Evolutionary conservation across 2,329 filamentous ascomycete species (phyloP).

Genomic region (Hypoxylon sp.): DNA sequence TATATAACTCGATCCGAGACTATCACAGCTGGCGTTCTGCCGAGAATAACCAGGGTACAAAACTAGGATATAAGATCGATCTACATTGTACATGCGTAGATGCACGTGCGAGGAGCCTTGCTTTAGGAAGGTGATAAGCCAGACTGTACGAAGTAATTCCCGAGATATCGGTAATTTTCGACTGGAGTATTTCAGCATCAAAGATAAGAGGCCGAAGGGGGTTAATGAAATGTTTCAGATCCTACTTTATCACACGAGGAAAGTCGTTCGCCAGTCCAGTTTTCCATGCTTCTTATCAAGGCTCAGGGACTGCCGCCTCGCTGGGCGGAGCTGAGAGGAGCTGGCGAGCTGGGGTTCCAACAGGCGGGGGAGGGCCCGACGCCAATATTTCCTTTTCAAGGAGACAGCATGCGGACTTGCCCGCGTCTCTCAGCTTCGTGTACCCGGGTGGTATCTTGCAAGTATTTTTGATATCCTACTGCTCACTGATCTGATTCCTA

Average conservation of each 20-base stretch:
- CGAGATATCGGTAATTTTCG: background rate
- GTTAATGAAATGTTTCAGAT: background rate
- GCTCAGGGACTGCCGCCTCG: background rate
- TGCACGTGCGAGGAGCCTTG: conserved; percentile 17
- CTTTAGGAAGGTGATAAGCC: conserved; percentile 29
- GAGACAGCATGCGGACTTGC: conserved; percentile 23
- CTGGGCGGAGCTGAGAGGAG: background rate
- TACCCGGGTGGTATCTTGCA: conserved; percentile 2
- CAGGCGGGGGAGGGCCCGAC: conserved; percentile 12
- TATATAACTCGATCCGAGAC: background rate
- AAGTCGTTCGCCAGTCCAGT: background rate
- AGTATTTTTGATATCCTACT: conserved; percentile 9
- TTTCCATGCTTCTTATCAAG: conserved; percentile 6
- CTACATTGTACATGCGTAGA: too few species aligned
- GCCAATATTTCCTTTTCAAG: conserved; percentile 22
- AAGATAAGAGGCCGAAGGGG: background rate
- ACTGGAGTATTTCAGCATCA: background rate
- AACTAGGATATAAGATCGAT: background rate
- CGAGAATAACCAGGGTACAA: background rate
- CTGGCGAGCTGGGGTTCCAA: conserved; percentile 12
- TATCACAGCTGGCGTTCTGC: background rate
- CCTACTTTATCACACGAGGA: background rate
- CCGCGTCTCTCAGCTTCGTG: background rate
- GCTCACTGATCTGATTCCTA: too few species aligned
- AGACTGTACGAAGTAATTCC: background rate